These are phyloP conservation scores for Aspergillus funiculosus DNA, from an alignment of 495 filamentous ascomycete genomes.

Conservation along the genomic window DNA sequence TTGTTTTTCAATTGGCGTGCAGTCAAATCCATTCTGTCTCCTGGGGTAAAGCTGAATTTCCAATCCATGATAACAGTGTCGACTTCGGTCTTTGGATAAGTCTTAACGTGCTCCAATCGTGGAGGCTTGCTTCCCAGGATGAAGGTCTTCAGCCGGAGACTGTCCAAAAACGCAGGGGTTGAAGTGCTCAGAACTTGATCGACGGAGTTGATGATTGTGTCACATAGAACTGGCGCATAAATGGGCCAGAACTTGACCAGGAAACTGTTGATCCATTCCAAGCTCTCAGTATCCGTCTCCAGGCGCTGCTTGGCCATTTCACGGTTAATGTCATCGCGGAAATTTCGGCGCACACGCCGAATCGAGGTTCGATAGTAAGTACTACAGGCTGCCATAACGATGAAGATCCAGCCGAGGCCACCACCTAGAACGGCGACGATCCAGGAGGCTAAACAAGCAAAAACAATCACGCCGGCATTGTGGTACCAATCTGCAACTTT, in stretches of 20 bases:
- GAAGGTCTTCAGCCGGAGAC: slow-evolving; percentile 84
- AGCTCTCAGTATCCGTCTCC: slow-evolving; percentile 85
- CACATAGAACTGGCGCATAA: slow-evolving; percentile 85
- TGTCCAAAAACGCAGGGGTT: slow-evolving; percentile 89
- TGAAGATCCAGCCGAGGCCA: slow-evolving; percentile 85
- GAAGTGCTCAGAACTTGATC: slow-evolving; percentile 91
- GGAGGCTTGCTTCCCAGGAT: slow-evolving; percentile 91
- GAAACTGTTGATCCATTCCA: slow-evolving; percentile 99
- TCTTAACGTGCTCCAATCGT: slow-evolving; percentile 93
- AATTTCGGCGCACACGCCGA: slow-evolving; percentile 89
- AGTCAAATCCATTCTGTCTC: slow-evolving; percentile 88
- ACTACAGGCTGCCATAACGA: slow-evolving; percentile 84
- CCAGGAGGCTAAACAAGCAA: slow-evolving; percentile 90
- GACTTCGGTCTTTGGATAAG: slow-evolving; percentile 91
- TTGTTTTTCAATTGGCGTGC: slow-evolving; percentile 84
- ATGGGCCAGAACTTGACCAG: slow-evolving; percentile 99
- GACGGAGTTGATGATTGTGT: slow-evolving; percentile 85
- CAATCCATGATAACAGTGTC: slow-evolving; percentile 98
- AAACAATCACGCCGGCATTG: slow-evolving; percentile 85
- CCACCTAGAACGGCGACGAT: slow-evolving; percentile 81
- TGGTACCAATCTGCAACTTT: slow-evolving; percentile 81
- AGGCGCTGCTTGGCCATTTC: slow-evolving; percentile 85
- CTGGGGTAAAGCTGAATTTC: slow-evolving; percentile 98
- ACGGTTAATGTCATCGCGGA: slow-evolving; percentile 88
- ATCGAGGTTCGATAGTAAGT: slow-evolving; percentile 97